Evolutionary conservation across 306 rosid species (phyloP).

Genomic region (Lathyrus tuberosus): DNA sequence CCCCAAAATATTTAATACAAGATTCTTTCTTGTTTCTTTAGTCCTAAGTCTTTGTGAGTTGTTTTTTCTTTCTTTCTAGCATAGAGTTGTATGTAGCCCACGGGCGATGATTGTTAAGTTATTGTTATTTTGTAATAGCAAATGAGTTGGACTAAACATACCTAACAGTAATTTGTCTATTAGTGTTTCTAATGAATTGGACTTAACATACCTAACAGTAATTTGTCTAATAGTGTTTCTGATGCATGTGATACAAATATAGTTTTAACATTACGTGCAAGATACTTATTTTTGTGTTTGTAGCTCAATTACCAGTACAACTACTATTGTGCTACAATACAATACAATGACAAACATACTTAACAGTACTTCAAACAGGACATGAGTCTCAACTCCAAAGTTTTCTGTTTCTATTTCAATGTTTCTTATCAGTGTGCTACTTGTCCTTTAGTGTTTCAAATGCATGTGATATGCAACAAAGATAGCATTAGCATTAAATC

Average conservation of each 20-base stretch:
- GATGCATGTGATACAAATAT: slow-evolving; percentile 7
- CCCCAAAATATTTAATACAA: slow-evolving; percentile 36
- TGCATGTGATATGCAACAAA: slow-evolving; percentile 12
- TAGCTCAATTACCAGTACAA: background rate
- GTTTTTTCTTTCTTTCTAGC: slow-evolving; percentile 2
- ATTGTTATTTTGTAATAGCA: slow-evolving; percentile 16
- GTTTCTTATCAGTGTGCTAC: background rate
- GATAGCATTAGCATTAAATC: background rate
- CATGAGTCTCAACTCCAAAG: background rate
- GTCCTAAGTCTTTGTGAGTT: slow-evolving; percentile 19
- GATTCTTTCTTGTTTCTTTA: background rate
- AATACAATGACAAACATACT: background rate
- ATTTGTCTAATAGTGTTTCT: slow-evolving; percentile 4
- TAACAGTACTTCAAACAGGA: background rate
- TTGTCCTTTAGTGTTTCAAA: background rate
- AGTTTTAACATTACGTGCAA: background rate
- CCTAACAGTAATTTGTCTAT: background rate
- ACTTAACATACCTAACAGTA: background rate
- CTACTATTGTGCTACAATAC: background rate
- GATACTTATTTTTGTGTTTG: background rate
- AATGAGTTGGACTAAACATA: background rate
- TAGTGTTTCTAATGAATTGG: slow-evolving; percentile 10
- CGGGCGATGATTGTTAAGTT: slow-evolving; percentile 31
- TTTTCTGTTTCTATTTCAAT: slow-evolving; percentile 9
- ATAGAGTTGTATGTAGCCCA: slow-evolving; percentile 36